Conservation (phyloP, 2,329 filamentous ascomycete species). For the Ophiostoma pallidulum region DNA sequence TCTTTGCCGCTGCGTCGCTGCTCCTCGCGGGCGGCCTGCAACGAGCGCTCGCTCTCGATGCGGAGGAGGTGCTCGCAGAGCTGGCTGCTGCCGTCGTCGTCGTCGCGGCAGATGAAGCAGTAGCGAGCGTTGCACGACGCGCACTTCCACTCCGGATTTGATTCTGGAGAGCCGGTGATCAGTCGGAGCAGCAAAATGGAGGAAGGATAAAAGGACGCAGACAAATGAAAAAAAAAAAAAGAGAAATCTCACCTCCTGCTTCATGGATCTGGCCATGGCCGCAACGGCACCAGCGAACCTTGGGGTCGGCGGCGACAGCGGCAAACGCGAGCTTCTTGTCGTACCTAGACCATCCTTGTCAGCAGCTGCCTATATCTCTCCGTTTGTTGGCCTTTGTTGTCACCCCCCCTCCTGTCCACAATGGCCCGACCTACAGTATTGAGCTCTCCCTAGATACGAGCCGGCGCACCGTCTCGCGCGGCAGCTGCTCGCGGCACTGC, state of each 20-base stretch:
- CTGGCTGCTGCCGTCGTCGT: neutral
- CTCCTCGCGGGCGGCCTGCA: neutral
- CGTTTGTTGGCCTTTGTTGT: too few species aligned
- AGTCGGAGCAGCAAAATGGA: too few species aligned
- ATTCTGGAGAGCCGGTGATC: too few species aligned
- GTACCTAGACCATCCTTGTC: too few species aligned
- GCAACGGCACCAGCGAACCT: conserved; percentile 1
- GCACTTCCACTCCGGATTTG: neutral
- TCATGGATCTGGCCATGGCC: conserved; percentile 6
- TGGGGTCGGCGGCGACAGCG: neutral
- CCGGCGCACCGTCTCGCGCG: neutral
- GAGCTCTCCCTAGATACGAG: neutral
- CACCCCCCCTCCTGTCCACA: too few species aligned
- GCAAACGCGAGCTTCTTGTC: conserved; percentile 8
- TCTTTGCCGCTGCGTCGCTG: neutral
- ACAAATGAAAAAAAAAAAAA: neutral
- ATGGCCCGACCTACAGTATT: too few species aligned
- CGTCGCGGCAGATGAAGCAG: conserved; percentile 1
- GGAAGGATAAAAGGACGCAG: too few species aligned
- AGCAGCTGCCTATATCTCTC: too few species aligned
- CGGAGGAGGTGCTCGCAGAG: neutral
- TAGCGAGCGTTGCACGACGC: neutral
- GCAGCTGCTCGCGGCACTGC: neutral
- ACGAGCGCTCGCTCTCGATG: neutral
- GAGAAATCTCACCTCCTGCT: neutral